Evolutionary conservation across 2,329 filamentous ascomycete species (phyloP), one percentile per base, ranked within the genome.

Genomic region (Diaporthe citrichinensis): DNA sequence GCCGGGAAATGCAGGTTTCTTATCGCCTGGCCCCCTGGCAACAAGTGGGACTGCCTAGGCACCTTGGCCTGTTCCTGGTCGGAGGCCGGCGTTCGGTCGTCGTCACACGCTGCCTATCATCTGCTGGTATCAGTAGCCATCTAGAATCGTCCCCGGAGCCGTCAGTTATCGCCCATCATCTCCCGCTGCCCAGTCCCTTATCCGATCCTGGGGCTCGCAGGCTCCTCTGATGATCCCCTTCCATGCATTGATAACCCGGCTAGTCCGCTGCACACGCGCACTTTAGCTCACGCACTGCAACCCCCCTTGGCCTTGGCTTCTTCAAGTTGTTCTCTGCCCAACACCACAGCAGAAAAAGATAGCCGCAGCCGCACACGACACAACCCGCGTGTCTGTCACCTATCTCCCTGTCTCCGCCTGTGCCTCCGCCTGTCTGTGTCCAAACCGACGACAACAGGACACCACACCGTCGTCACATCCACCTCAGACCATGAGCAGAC

Each of bases 401-500:
- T 25, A 15, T 28, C 39, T 25, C 12, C 49, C 59, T 46, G 28
- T 31, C 61, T 8, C 7, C 6, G 23, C 31, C 44, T 51, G 46
- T 25, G 12, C 17, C 23, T 25, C 44, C 25, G 31, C 5, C 34
- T 20, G 23, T 7, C 25, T 39, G 20, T n/a, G 9, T 46, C 36
- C 23, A 9, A 23, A 46, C 25, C 41, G 17, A 15, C 28, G 41
- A 67, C 41, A 49, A 17, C 20, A 49, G 61, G 28, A 49, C 12
- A 14, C 2, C 4, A 15, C 44, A 15, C 44, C 28, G 12, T n/a
- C 14, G 20, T 31, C 23, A 53, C 17, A 44, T 14, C 71, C 23
- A 68, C 10, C 57, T 8, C 71, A 17, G n/a, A 55, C 17, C 58
- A 73, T 73, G 71, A 73, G 71, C 31, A 65, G 71, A 65, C 71